A percentile compares a stretch with the other conserved stretches of the same genome.
Evolutionary conservation across 2,329 filamentous ascomycete genomes (phyloP).

Genomic region (Scedosporium apiospermum): DNA sequence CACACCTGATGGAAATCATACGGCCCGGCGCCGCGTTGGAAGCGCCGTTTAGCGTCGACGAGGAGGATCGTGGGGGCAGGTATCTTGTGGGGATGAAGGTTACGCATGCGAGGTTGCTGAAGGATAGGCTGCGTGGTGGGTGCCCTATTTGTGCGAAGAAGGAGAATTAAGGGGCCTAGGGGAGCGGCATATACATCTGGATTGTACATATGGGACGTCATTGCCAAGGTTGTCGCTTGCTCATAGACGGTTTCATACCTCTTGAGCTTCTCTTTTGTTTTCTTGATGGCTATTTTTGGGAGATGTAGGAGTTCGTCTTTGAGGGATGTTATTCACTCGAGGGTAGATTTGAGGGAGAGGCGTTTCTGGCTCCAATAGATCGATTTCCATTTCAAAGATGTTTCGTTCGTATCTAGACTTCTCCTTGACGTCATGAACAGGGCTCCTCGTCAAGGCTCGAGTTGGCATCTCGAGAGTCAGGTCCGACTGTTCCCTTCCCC

Average conservation of each 20-base stretch:
- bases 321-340: neutral
- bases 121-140: constrained; percentile 57
- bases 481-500: no score
- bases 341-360: neutral
- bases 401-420: neutral
- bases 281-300: neutral
- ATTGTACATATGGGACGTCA: neutral
- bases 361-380: neutral
- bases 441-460: no score
- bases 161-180: constrained; percentile 6
- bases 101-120: constrained; percentile 69
- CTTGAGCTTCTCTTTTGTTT: neutral
- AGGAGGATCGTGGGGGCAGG: constrained; percentile 32
- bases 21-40: constrained; percentile 36
- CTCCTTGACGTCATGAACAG: no score
- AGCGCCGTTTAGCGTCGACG: constrained; percentile 32
- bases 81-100: constrained; percentile 78
- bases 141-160: constrained; percentile 47
- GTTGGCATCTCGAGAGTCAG: no score
- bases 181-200: neutral
- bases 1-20: constrained; percentile 54
- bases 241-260: no score
- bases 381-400: neutral
- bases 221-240: no score
- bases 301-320: neutral